phyloP scores from a whole-genome alignment of 805 yeast species.

The Metahyphopichia silvanorum region DNA sequence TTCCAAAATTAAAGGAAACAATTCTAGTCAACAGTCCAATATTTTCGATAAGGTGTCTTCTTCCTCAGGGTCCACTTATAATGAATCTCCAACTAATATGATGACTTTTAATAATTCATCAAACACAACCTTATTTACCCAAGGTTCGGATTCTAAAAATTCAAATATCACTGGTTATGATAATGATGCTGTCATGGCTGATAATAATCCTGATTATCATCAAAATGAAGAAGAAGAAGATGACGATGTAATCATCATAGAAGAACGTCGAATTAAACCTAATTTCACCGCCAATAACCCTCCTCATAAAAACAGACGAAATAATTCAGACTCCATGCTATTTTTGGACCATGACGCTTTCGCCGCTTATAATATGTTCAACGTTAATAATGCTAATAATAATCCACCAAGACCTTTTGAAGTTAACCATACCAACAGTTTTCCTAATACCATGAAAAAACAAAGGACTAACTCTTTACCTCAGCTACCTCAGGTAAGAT shows the following conservation, averaged over 20 bases:
- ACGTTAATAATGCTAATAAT: slow-evolving; percentile 27
- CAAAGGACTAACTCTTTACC: slow-evolving; percentile 43
- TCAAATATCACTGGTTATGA: slow-evolving; percentile 7
- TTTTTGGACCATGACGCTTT: slow-evolving; percentile 35
- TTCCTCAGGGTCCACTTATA: slow-evolving; percentile 7
- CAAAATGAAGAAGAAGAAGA: slow-evolving; percentile 23
- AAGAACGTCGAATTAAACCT: slow-evolving; percentile 24
- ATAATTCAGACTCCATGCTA: slow-evolving; percentile 34
- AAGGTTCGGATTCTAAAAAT: slow-evolving; percentile 1
- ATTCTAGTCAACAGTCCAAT: slow-evolving; percentile 1
- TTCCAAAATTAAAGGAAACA: slow-evolving; percentile 6
- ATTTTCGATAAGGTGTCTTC: slow-evolving; percentile 8
- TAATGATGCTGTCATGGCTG: slow-evolving; percentile 5
- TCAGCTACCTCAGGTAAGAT: slow-evolving; percentile 42
- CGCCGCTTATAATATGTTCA: slow-evolving; percentile 42
- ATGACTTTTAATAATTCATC: slow-evolving; percentile 6
- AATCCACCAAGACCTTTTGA: background rate
- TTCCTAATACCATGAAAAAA: slow-evolving; percentile 20
- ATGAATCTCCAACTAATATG: slow-evolving; percentile 6
- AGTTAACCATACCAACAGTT: slow-evolving; percentile 4
- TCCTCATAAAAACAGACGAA: slow-evolving; percentile 17
- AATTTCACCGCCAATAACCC: slow-evolving; percentile 8
- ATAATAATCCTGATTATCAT: slow-evolving; percentile 8
- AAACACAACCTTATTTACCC: slow-evolving; percentile 1
- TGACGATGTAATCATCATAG: slow-evolving; percentile 34